Evolutionary conservation across 179 eudicot genomes (phyloP).

Genomic region (Dionaea muscipula): DNA sequence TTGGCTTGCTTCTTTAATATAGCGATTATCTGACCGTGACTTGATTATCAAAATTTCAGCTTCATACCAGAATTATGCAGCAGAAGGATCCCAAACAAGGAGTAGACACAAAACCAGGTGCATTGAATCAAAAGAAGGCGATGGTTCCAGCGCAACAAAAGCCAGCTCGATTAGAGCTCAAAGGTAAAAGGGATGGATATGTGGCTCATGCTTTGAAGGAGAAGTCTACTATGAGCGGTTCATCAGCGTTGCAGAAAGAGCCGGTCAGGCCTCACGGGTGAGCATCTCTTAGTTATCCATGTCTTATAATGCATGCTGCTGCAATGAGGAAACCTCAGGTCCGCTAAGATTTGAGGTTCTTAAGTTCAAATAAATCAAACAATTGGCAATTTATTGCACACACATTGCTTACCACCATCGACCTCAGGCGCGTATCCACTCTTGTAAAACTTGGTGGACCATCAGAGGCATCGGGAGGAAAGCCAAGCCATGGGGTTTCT

Average conservation of each 20-base stretch:
- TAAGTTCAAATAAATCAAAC: too few relatives aligned
- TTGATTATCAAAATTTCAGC: slow-evolving; percentile 6
- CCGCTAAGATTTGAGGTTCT: too few relatives aligned
- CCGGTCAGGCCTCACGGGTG: slow-evolving; percentile 35
- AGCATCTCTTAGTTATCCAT: slow-evolving; percentile 5
- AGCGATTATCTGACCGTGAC: neutral
- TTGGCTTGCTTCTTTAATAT: too few relatives aligned
- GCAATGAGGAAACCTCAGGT: too few relatives aligned
- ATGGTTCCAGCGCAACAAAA: slow-evolving; percentile 3
- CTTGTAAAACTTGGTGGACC: too few relatives aligned
- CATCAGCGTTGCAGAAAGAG: slow-evolving; percentile 21
- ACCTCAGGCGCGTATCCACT: neutral
- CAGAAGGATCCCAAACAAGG: slow-evolving; percentile 7
- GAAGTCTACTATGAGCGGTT: slow-evolving; percentile 14
- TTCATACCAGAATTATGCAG: slow-evolving; percentile 2
- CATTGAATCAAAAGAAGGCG: slow-evolving; percentile 12
- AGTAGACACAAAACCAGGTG: slow-evolving; percentile 5
- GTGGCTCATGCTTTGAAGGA: slow-evolving; percentile 16
- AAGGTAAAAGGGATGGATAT: slow-evolving; percentile 7
- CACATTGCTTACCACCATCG: neutral
- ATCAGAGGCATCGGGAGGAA: slow-evolving; percentile 15
- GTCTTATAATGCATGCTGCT: too few relatives aligned
- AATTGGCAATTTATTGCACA: neutral
- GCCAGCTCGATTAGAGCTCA: slow-evolving; percentile 4
- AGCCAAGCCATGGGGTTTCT: slow-evolving; percentile 9